Conservation (phyloP, 768 basidiomycete genomes). For the Cystobasidium tubakii region DNA sequence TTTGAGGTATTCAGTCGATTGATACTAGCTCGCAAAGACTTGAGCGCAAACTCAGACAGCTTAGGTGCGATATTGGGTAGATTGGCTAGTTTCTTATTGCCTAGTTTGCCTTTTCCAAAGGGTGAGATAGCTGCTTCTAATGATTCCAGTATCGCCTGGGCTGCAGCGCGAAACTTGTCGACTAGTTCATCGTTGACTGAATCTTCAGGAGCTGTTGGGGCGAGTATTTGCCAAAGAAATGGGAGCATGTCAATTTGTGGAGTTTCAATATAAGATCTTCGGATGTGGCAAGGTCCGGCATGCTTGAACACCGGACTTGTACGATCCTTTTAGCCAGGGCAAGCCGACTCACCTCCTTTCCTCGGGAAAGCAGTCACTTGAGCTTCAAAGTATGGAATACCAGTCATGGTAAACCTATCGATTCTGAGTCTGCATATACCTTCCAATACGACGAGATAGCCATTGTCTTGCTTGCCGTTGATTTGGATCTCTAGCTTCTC, state of each 20-base stretch:
- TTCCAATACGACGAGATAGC: slow-evolving; percentile 34
- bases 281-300: neutral
- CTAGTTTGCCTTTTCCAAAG: neutral
- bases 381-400: slow-evolving; percentile 37
- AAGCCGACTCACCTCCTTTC: neutral
- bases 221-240: neutral
- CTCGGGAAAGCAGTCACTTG: slow-evolving; percentile 19
- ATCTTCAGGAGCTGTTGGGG: slow-evolving; percentile 23
- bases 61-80: slow-evolving; percentile 37
- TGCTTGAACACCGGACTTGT: neutral
- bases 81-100: slow-evolving; percentile 14
- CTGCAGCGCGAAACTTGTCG: neutral
- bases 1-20: neutral
- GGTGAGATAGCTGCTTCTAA: neutral
- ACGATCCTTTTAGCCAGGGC: neutral
- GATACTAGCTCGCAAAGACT: slow-evolving; percentile 7
- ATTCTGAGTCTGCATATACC: slow-evolving; percentile 41
- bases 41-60: slow-evolving; percentile 26
- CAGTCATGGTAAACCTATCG: slow-evolving; percentile 21
- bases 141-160: slow-evolving; percentile 5
- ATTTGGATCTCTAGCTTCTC: slow-evolving; percentile 23
- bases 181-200: slow-evolving; percentile 3
- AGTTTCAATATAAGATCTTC: too few relatives aligned
- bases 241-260: too few relatives aligned
- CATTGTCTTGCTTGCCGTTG: neutral